Conservation (phyloP, 2,329 filamentous ascomycete genomes). For the Uncinocarpus reesii region DNA sequence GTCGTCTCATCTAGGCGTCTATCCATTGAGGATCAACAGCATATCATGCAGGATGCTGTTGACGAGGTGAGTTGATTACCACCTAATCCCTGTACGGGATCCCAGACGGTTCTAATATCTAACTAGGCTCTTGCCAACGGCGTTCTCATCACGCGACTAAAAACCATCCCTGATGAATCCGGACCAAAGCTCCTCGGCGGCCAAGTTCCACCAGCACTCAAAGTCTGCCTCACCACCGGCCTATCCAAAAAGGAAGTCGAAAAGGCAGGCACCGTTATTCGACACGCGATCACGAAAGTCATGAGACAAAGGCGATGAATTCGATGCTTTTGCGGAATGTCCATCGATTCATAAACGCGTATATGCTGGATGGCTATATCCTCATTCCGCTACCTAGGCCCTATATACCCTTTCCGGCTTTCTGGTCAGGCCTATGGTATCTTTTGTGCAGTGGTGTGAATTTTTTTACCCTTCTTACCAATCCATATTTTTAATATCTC, state of each 20-base stretch:
- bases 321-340: background rate
- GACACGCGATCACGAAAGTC: slow-evolving; percentile 89
- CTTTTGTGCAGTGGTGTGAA: background rate
- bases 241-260: slow-evolving; percentile 91
- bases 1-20: slow-evolving; percentile 62
- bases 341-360: background rate
- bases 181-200: slow-evolving; percentile 58
- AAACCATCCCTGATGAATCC: slow-evolving; percentile 60
- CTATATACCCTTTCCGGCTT: background rate
- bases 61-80: slow-evolving; percentile 60
- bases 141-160: slow-evolving; percentile 79
- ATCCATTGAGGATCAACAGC: slow-evolving; percentile 66
- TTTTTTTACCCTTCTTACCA: too few relatives aligned
- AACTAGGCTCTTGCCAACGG: slow-evolving; percentile 68
- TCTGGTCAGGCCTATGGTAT: background rate
- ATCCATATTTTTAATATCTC: slow-evolving; percentile 2
- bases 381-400: background rate
- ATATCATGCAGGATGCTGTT: slow-evolving; percentile 78
- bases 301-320: slow-evolving; percentile 46
- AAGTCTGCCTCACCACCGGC: slow-evolving; percentile 80
- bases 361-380: background rate
- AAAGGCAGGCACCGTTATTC: slow-evolving; percentile 76
- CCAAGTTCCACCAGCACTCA: slow-evolving; percentile 68
- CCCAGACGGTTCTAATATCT: background rate
- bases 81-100: background rate